A percentile compares a stretch with the other conserved stretches of the same genome.
These are phyloP conservation scores for Solanum pimpinellifolium DNA, from an alignment of 257 asterid genomes.

Conservation along the genomic window DNA sequence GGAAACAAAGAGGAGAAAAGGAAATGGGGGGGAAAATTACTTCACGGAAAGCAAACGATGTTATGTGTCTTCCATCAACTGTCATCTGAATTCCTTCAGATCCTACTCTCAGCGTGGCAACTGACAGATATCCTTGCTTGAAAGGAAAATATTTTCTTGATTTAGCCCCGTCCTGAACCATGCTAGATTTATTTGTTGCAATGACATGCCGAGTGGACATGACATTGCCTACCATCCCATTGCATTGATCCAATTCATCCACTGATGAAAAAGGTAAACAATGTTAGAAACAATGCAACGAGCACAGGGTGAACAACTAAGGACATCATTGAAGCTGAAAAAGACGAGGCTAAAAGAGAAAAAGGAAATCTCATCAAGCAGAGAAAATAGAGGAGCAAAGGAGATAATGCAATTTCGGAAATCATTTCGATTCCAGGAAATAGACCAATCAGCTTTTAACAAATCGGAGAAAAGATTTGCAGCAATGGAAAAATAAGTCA, in stretches of 20 bases:
- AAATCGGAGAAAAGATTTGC: not conserved
- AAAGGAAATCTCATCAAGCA: not conserved
- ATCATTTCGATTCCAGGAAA: not conserved
- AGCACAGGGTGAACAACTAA: not conserved
- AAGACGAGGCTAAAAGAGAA: not conserved
- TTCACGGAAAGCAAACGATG: constrained; percentile 88
- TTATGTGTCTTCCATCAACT: constrained; percentile 92
- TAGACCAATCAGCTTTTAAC: not conserved
- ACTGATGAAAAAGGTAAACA: constrained; percentile 33
- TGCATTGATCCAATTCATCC: constrained; percentile 90
- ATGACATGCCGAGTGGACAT: constrained; percentile 22
- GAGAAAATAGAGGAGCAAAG: not conserved
- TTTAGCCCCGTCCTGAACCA: constrained; percentile 47
- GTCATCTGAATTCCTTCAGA: constrained; percentile 97
- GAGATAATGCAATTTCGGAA: not conserved
- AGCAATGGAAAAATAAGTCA: not conserved
- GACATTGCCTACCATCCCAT: constrained; percentile 58
- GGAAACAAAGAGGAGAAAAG: not conserved
- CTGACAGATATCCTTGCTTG: constrained; percentile 75
- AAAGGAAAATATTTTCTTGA: constrained; percentile 75
- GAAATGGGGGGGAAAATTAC: constrained; percentile 30
- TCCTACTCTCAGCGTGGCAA: constrained; percentile 83
- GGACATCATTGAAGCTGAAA: not conserved
- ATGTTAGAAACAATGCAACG: constrained; percentile 4
- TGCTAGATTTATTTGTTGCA: constrained; percentile 28